Percentiles rank a stretch among this genome's conserved stretches.
phyloP scores from a whole-genome alignment of 192 early-diverging fungal species.

The Coemansia sp. region DNA sequence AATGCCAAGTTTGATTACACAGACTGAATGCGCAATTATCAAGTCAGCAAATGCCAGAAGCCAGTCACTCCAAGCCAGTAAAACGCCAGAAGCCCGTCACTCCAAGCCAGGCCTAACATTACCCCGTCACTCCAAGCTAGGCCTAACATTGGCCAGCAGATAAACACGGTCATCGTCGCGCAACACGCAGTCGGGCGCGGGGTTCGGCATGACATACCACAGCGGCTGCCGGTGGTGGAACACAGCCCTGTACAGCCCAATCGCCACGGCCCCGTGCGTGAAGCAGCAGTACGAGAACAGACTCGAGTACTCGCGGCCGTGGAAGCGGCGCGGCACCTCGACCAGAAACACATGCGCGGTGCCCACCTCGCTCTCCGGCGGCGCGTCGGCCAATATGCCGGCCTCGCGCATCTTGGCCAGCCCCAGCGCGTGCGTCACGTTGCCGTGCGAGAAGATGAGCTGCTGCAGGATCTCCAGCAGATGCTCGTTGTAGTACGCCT shows the following conservation, averaged over 20 bases:
- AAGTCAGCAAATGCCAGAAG: constrained; percentile 1
- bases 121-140: constrained; percentile 5
- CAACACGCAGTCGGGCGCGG: constrained; percentile 47
- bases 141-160: constrained; percentile 41
- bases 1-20: no score
- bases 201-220: constrained; percentile 64
- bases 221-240: constrained; percentile 53
- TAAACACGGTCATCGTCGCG: constrained; percentile 61
- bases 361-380: background rate
- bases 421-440: constrained; percentile 36
- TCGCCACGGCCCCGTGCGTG: constrained; percentile 49
- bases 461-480: constrained; percentile 58
- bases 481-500: constrained; percentile 69
- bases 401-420: constrained; percentile 38
- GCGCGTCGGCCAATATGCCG: constrained; percentile 11
- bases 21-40: no score
- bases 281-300: constrained; percentile 55
- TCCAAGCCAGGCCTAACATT: constrained; percentile 8
- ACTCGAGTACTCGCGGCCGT: constrained; percentile 49
- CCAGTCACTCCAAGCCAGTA: no score
- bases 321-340: constrained; percentile 45
- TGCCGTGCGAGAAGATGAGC: constrained; percentile 56
- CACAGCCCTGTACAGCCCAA: constrained; percentile 65
- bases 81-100: constrained; percentile 10
- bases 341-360: constrained; percentile 46